These are phyloP conservation scores for Aegilops longissima DNA, from an alignment of 176 grass and related monocot species.

Conservation along the genomic window DNA sequence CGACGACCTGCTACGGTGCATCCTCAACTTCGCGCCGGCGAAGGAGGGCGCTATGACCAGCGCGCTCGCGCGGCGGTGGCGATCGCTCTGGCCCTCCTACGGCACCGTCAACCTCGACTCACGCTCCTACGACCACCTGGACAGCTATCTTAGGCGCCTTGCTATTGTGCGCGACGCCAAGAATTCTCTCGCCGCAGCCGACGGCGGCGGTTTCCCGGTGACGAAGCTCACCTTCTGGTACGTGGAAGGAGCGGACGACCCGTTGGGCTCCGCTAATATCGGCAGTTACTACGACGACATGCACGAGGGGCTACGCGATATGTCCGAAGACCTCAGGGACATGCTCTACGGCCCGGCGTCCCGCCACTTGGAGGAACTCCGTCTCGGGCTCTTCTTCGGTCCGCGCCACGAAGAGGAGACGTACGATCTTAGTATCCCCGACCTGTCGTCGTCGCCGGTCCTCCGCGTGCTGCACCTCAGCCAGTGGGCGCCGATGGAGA, in stretches of 20 bases:
- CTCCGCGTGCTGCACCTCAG: background rate
- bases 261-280: rapidly evolving
- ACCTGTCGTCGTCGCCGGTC: background rate
- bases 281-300: background rate
- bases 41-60: background rate
- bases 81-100: background rate
- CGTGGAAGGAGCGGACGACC: background rate
- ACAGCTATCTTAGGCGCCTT: background rate
- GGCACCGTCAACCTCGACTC: background rate
- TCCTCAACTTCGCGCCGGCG: background rate
- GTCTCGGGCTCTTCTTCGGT: background rate
- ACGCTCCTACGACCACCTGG: background rate
- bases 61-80: background rate
- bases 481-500: background rate
- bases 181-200: background rate
- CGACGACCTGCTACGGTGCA: background rate
- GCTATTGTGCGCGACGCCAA: background rate
- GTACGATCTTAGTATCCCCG: background rate
- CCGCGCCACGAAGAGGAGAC: background rate
- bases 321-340: background rate
- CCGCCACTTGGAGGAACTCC: background rate
- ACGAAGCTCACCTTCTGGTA: background rate
- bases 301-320: background rate
- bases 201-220: background rate
- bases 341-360: background rate